Evolutionary conservation across 345 rosid species (phyloP), one percentile per base, ranked within the genome.

Genomic region (Pistacia vera): DNA sequence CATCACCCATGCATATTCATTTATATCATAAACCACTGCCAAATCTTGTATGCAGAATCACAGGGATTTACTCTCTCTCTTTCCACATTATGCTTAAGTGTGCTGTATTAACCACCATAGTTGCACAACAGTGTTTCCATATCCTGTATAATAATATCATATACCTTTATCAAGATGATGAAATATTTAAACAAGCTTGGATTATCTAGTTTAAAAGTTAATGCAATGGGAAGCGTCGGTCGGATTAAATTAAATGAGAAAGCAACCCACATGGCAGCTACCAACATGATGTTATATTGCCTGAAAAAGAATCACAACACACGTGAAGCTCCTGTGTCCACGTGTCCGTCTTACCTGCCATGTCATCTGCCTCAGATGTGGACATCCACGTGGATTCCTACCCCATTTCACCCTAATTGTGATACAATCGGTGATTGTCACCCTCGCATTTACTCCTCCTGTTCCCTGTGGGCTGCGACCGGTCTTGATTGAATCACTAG

Each of bases 391-490:
- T 76, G 79, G 80, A 67, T 55, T 35, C 56, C 58, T 66, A 6
- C 60, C 44, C 78, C 28, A 8, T 54, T 30, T n/a, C 52, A 68
- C 57, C 52, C 59, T 8, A 58, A 64, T 28, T 51, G 70, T 55
- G 70, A 76, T 70, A 5, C 20, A 46, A 33, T 16, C 4, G 41
- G 66, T 54, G 69, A 28, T 22, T 44, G 80, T 81, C 80, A 76
- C 79, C 67, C 17, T 81, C 86, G 36, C 77, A 77, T 80, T 83
- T n/a, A 81, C 66, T 81, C 56, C 73, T 73, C 28, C 5, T 69
- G 84, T 68, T 71, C 69, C 74, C 75, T 12, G 22, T 60, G 68
- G 73, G 71, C 68, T 48, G 9, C 2, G 8, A 12, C 73, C 69
- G 71, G 1, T 62, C 41, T 38, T 38, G 25, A 25, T 25, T 25